Evolutionary conservation across 179 eudicot genomes (phyloP), one percentile per base, ranked within the genome.

Genomic region (Silene vulgaris): DNA sequence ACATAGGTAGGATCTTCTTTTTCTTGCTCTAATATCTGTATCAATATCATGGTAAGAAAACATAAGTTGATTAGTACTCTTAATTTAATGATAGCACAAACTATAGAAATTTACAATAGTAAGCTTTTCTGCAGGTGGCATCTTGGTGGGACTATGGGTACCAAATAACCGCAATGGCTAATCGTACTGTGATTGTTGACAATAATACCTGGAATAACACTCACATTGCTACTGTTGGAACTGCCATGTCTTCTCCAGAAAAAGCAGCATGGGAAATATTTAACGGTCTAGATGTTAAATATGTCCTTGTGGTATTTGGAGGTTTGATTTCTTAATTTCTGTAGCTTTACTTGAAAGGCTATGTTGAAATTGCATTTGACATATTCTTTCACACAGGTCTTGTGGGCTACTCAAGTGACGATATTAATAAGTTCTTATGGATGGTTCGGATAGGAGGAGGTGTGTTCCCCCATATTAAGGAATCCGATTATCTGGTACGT

Each of bases 111-210:
- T 35, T 35, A 35, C 40, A 4, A 3, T 35, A 3, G 29, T 54
- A 5, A 16, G 11, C 50, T 78, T 75, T 75, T 84, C 45, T 78
- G 81, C 85, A 91, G 97, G 91, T 91, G 80, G 97, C 96, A 78
- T 96, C 97, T 74, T 96, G 99, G 99, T 96, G 99, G 99, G 99
- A 96, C 74, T 96, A 96, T 82, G 99, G 99, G 78, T 96, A 96
- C 83, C 97, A 93, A 85, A 96, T 96, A 74, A 96, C 99, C 61
- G 99, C 99, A 59, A 96, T 93, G 99, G 99, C 97, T 65, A 96
- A 96, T 84, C 87, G 97, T 67, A 96, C 99, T 59, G 99, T 96
- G 73, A 93, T 96, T 76, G 97, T 96, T 66, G 99, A 96, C 84
- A 93, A 93, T 73, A 96, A 96, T 83, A 96, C 99, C 23, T 96